These are phyloP conservation scores for Colletotrichum limetticola DNA, from an alignment of 2,329 filamentous ascomycete species.

Conservation along the genomic window DNA sequence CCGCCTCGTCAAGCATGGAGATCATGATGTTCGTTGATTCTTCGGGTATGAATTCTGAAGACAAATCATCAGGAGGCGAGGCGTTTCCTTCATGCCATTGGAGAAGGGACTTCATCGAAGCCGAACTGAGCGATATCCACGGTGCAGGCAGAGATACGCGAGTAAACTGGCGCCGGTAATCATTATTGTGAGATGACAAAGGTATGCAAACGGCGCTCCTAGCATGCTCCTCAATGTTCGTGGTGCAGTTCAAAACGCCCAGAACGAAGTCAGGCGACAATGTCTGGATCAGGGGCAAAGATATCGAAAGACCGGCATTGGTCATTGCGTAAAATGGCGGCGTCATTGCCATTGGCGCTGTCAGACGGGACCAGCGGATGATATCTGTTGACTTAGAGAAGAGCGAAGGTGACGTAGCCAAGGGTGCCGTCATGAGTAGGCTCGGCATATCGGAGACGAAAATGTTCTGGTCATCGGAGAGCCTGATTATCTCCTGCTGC, in stretches of 20 bases:
- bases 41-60: neutral
- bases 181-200: conserved; percentile 1
- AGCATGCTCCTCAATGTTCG: neutral
- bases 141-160: neutral
- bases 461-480: conserved; percentile 47
- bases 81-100: neutral
- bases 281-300: neutral
- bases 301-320: conserved; percentile 5
- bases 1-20: too few relatives aligned
- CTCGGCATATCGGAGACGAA: conserved; percentile 39
- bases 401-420: neutral
- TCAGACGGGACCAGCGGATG: neutral
- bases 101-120: neutral
- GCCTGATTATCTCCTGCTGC: conserved; percentile 48
- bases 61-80: neutral
- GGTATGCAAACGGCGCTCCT: neutral
- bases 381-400: neutral
- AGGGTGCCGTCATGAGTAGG: neutral
- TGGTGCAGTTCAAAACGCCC: neutral
- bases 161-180: conserved; percentile 1
- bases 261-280: neutral
- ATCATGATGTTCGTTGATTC: neutral
- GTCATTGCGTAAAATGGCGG: conserved; percentile 4
- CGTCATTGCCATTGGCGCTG: neutral
- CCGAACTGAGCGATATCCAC: neutral